phyloP scores from a whole-genome alignment of 108 stramenopile species.

The Nannochloropsis oceanica region DNA sequence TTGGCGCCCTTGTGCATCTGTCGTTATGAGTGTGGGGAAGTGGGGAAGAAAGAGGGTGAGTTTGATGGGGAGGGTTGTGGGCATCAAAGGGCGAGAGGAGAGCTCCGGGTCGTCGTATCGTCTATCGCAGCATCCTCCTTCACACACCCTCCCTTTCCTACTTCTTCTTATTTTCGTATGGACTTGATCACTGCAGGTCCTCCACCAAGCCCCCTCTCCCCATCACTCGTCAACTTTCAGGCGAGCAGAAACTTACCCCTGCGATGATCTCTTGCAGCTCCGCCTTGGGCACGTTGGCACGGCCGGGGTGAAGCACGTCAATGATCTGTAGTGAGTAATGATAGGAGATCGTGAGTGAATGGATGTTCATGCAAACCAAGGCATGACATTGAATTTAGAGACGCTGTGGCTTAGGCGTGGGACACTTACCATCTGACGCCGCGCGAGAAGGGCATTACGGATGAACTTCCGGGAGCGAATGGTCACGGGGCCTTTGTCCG shows the following conservation, averaged over 20 bases:
- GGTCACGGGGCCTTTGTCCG: conserved; percentile 50
- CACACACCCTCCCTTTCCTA: conserved; percentile 1
- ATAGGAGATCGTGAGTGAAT: background rate
- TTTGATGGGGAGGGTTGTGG: background rate
- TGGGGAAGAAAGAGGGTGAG: background rate
- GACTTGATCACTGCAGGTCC: background rate
- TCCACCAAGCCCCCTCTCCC: background rate
- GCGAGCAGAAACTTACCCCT: conserved; percentile 18
- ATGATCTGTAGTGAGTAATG: conserved; percentile 61
- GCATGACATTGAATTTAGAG: background rate
- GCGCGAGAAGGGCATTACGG: conserved; percentile 84
- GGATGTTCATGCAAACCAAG: background rate
- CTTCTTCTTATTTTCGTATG: background rate
- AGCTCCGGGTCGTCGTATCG: background rate
- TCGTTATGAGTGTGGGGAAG: background rate
- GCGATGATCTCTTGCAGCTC: conserved; percentile 83
- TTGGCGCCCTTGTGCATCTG: conserved; percentile 83
- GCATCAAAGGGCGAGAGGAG: background rate
- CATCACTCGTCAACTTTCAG: too few relatives aligned
- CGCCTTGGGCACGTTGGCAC: conserved; percentile 76
- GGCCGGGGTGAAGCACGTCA: conserved; percentile 90
- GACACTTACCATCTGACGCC: conserved; percentile 64
- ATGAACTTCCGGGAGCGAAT: conserved; percentile 97
- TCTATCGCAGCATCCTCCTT: conserved; percentile 15
- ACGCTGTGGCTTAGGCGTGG: background rate